Evolutionary conservation across 768 basidiomycete genomes (phyloP).

Genomic region (Tylopilus rubrobrunneus): DNA sequence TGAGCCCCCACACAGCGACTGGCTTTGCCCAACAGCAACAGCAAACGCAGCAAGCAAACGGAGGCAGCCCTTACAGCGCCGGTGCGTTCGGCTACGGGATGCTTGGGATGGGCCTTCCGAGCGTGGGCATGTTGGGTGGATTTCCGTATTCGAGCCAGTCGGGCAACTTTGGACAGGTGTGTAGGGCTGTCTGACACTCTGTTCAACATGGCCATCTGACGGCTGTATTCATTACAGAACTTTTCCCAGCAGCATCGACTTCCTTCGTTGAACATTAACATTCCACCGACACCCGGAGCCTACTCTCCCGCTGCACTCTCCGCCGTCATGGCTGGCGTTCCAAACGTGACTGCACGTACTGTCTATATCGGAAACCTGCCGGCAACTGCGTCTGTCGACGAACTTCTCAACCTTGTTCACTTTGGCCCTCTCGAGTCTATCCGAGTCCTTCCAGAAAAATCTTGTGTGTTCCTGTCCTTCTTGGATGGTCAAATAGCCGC

Average conservation of each 20-base stretch:
- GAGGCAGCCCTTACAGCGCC: slow-evolving; percentile 50
- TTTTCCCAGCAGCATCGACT: slow-evolving; percentile 49
- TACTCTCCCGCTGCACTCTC: slow-evolving; percentile 79
- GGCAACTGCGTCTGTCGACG: slow-evolving; percentile 92
- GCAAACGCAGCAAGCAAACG: slow-evolving; percentile 38
- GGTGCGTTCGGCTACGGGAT: slow-evolving; percentile 60
- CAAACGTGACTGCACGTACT: slow-evolving; percentile 71
- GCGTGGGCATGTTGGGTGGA: slow-evolving; percentile 65
- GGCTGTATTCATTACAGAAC: slow-evolving; percentile 29
- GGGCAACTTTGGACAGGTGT: slow-evolving; percentile 64
- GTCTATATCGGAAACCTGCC: slow-evolving; percentile 98
- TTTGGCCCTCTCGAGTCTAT: slow-evolving; percentile 96
- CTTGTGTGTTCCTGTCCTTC: slow-evolving; percentile 98
- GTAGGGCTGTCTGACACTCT: slow-evolving; percentile 2
- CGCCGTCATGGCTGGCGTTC: slow-evolving; percentile 62
- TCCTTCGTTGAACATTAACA: slow-evolving; percentile 61
- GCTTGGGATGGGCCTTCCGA: slow-evolving; percentile 77
- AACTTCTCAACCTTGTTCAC: slow-evolving; percentile 95
- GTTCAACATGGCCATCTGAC: background rate
- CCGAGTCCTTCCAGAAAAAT: slow-evolving; percentile 93
- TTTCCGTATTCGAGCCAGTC: slow-evolving; percentile 74
- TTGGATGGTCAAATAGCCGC: slow-evolving; percentile 89
- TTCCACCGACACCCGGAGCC: slow-evolving; percentile 66
- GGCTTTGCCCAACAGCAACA: slow-evolving; percentile 49
- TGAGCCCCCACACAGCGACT: slow-evolving; percentile 64